Base-by-base conservation (phyloP, 2,329 filamentous ascomycete genomes). In the Diaporthe vaccinii region DNA sequence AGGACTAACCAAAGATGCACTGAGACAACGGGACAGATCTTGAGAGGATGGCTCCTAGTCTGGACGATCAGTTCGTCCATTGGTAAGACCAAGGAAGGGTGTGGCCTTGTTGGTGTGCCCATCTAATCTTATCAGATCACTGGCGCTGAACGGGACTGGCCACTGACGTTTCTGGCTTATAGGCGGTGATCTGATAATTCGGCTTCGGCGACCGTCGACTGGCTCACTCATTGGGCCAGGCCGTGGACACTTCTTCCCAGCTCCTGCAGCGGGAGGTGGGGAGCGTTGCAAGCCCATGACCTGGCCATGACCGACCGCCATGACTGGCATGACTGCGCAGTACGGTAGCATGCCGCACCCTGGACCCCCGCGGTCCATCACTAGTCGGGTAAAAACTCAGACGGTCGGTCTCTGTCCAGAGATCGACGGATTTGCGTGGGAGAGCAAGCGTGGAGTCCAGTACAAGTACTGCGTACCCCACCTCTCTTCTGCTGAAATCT, bases 81-180 rank as follows among this genome's bases (percentile, higher is more conserved):
- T 41, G 53, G 53, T n/a, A 20, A 14, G 49, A 31, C 22, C 8
- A 53, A 51, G 58, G 39, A 17, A 9, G 34, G 34, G 25, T 20
- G 39, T n/a, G 36, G 3, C 58, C 20, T 34, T 46, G n/a, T 10
- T 51, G 41, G 28, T 36, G 25, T 20, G 70, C 31, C 25, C 36
- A 62, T 72, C 57, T 71, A 74, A 74, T 74, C 73, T 74, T 74
- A 74, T 74, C 73, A 74, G 73, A 74, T 74, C 67, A 31, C 41
- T 31, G 31, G 46, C 46, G 46, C 44, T 7, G 22, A 2, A 39
- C 57, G 55, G 51, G 70, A 25, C 31, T 49, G n/a, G 28, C 39
- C 20, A 53, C 14, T 25, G 31, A 25, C 70, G 17, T 34, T 65
- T n/a, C 10, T 36, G 4, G n/a, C 22, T n/a, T 36, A 28, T 36